Base-by-base conservation (phyloP, 768 basidiomycete genomes). In the Amyloporia xantha region DNA sequence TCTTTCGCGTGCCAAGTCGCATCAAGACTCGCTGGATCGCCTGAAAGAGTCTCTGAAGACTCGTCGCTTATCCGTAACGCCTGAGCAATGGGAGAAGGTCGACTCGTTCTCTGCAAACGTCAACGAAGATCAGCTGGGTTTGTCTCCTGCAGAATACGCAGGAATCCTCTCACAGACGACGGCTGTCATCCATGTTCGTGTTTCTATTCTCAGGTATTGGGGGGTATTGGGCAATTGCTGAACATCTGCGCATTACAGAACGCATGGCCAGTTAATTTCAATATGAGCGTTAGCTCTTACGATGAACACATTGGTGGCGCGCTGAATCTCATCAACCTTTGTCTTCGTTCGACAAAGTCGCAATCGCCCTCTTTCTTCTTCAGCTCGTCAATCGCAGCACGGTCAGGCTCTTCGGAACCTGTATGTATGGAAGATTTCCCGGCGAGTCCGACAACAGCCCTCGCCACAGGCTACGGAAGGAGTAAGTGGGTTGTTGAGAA, bases 241-340 rank as follows among this genome's bases (percentile, higher is more conserved):
- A 7, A 27, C 27, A 17, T 26, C 25, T 25, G 3, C 4, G 3
- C 6, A 36, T 35, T 39, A 42, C 44, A 75, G 74, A 78, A 74
- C 44, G 77, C 76, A 7, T 79, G 78, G 78, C 70, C 74, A 1
- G 78, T 80, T 48, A 79, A 80, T 59, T 79, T 81, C 52, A 71
- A 68, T 44, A 61, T 78, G 33, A 63, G 62, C 41, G 62, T 74
- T 40, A 62, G 66, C 11, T 74, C 72, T 15, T 77, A 74, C 41
- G 73, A 74, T 41, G 61, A 67, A 7, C 76, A 78, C 56, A 62
- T 79, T 47, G 70, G 71, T 2, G 76, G 76, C 6, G 75, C 69
- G 4, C 61, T 71, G 48, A 76, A 79, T 59, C 59, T 80, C 17
- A 68, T 80, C 44, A 73, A 73, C 40, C 68, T 80, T 7, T 69